Evolutionary conservation across 2,329 filamentous ascomycete genomes (phyloP).

Genomic region (Zymoseptoria ardabiliae): DNA sequence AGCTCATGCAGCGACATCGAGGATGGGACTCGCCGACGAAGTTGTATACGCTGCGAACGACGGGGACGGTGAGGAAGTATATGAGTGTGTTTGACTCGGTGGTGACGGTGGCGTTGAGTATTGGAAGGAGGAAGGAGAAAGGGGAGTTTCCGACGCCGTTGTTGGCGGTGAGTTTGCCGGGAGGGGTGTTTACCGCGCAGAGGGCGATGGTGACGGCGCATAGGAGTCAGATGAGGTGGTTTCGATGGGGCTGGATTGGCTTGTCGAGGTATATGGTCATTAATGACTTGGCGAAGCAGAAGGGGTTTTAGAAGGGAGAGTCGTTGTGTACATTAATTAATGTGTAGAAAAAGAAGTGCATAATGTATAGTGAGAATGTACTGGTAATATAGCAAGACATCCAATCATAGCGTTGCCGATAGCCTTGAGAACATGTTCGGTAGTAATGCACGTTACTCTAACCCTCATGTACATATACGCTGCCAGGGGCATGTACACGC

Average conservation of each 20-base stretch:
- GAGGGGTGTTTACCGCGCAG: conserved; percentile 61
- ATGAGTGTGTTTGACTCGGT: conserved; percentile 65
- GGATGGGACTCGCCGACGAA: conserved; percentile 68
- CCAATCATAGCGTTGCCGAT: too few species aligned
- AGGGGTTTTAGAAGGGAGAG: conserved; percentile 19
- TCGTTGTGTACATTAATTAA: conserved; percentile 4
- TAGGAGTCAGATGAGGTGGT: conserved; percentile 97
- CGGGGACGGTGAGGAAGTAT: conserved; percentile 74
- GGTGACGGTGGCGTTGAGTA: conserved; percentile 57
- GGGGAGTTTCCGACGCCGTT: conserved; percentile 51
- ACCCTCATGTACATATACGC: too few species aligned
- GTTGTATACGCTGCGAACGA: conserved; percentile 74
- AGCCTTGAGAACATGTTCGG: too few species aligned
- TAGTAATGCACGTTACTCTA: too few species aligned
- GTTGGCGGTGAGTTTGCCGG: conserved; percentile 63
- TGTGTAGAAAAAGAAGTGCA: neutral
- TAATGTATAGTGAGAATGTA: too few species aligned
- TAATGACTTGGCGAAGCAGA: conserved; percentile 70
- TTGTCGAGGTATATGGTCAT: conserved; percentile 91
- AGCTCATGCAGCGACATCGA: conserved; percentile 55
- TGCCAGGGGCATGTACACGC: neutral
- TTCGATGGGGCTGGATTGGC: conserved; percentile 90
- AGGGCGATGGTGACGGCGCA: conserved; percentile 85
- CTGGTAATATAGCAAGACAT: too few species aligned
- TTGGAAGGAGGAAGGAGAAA: conserved; percentile 43